Base-by-base conservation (phyloP, 495 filamentous ascomycete species). In the Halenospora varia region DNA sequence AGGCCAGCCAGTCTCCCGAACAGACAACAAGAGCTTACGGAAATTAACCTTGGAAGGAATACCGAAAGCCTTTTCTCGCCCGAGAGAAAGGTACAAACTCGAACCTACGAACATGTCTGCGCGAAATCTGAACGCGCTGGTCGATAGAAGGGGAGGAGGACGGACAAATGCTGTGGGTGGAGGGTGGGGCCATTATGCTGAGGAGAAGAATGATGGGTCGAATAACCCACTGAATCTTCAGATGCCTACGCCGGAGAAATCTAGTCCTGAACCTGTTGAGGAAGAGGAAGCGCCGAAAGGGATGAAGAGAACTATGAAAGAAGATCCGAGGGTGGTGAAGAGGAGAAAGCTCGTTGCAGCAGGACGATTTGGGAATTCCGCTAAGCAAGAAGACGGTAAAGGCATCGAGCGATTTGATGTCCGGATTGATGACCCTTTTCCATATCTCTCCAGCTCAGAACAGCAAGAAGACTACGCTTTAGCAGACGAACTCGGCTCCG, bases 121-220 rank as follows among this genome's bases (percentile, higher is more conserved):
- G 15, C 82, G 82, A 63, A 88, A 84, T 52, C 72, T 96, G 2
- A 71, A 77, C 11, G 82, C 86, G 1, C 72, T 95, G 53, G 68
- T 90, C 0, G 72, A 79, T 3, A 73, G 85, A 18, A 78, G 88
- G 2, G 90, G 91, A 3, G 70, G 83, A 0, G 86, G 82, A 0
- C 75, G 86, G 20, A 84, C 77, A 9, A 88, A 87, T 61, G 75
- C 76, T 2, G 85, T 89, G 2, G 82, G 80, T 8, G 90, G 89
- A 0, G 89, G 87, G 10, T 96, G 89, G 80, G 80, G 86, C 51
- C 77, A 90, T 3, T 96, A 94, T 62, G 81, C 84, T 2, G 85
- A 88, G 54, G 79, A 82, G 25, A 80, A 74, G 19, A 61, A 54
- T 23, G 57, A 60, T 19, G 35, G 35, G 24, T 49, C 44, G 23